Conservation (phyloP, 768 basidiomycete species). For the Termitomyces sp. region DNA sequence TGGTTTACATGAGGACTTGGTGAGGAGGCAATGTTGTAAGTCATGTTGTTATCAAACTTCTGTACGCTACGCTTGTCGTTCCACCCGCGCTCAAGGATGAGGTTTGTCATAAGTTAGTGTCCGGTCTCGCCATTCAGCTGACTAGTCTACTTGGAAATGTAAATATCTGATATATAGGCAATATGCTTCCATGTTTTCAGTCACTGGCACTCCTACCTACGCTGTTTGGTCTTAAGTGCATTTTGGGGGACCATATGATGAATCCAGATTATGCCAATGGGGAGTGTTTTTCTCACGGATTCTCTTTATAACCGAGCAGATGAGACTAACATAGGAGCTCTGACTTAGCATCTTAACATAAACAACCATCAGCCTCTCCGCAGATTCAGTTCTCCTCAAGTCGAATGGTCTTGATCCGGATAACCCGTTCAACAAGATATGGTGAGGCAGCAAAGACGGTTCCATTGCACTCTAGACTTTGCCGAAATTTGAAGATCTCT, state of each 20-base stretch:
- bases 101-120: background rate
- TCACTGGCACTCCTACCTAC: no score
- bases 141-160: background rate
- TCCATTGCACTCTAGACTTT: constrained; percentile 15
- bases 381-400: background rate
- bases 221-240: background rate
- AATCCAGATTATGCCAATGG: background rate
- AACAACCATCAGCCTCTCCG: constrained; percentile 14
- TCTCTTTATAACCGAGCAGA: background rate
- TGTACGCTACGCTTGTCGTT: background rate
- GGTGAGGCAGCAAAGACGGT: constrained; percentile 18
- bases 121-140: background rate
- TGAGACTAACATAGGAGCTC: background rate
- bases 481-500: constrained; percentile 18
- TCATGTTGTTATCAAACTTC: background rate
- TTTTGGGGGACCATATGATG: background rate
- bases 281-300: background rate
- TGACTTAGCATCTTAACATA: background rate
- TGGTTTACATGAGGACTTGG: constrained; percentile 40
- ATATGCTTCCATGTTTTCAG: background rate
- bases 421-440: constrained; percentile 13
- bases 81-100: background rate
- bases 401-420: constrained; percentile 1
- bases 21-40: background rate
- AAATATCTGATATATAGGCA: background rate